Conservation (phyloP, 345 rosid genomes). For the Euphorbia pulcherrima region DNA sequence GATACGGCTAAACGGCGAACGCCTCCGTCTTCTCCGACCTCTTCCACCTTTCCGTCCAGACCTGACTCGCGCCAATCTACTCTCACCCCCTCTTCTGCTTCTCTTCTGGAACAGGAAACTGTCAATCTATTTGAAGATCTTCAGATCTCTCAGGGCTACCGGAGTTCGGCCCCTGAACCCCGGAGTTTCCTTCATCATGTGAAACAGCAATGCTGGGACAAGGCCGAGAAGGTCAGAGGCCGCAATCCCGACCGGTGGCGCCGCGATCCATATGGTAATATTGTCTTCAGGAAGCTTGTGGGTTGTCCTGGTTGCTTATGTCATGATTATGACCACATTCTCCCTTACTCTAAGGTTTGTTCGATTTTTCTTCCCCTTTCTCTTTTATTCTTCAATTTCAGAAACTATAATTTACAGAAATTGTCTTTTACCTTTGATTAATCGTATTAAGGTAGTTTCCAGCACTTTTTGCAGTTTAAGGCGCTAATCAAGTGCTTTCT, state of each 20-base stretch:
- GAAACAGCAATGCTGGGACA: constrained; percentile 96
- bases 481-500: not conserved
- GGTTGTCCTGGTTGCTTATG: constrained; percentile 97
- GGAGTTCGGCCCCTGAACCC: constrained; percentile 45
- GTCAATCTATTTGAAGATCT: constrained; percentile 41
- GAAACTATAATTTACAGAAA: not conserved
- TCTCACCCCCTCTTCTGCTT: constrained; percentile 46
- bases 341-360: constrained; percentile 86
- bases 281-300: constrained; percentile 80
- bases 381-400: not conserved
- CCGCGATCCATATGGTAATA: constrained; percentile 72
- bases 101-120: constrained; percentile 36
- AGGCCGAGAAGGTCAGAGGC: constrained; percentile 82
- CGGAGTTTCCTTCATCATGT: constrained; percentile 80
- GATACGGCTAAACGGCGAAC: constrained; percentile 30
- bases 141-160: constrained; percentile 34
- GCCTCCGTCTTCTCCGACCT: constrained; percentile 41
- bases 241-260: constrained; percentile 89
- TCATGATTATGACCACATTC: constrained; percentile 89
- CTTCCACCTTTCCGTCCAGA: constrained; percentile 1
- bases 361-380: not conserved
- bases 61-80: constrained; percentile 30
- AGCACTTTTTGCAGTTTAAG: not conserved
- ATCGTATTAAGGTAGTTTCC: not conserved
- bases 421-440: not conserved